A percentile compares a stretch with the other conserved stretches of the same genome.
These are phyloP conservation scores for Magnusiomyces suaveolens DNA, from an alignment of 1,139 yeast species.

Conservation along the genomic window DNA sequence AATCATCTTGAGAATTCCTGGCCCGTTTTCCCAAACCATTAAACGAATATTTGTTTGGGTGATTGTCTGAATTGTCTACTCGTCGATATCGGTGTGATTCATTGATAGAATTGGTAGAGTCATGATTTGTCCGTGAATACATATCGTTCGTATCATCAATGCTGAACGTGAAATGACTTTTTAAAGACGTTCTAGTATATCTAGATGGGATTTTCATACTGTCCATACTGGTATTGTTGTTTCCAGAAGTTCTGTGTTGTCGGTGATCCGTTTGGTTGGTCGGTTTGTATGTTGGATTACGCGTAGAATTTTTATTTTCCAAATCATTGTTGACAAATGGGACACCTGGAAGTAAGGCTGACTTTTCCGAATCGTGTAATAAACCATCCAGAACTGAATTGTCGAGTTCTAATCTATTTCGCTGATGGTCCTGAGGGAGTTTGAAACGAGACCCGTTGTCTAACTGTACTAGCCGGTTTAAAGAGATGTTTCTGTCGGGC, in stretches of 20 bases:
- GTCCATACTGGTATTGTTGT: not conserved
- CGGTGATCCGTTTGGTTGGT: not conserved
- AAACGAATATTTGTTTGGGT: not conserved
- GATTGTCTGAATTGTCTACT: not conserved
- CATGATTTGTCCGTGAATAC: not conserved
- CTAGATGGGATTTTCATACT: not conserved
- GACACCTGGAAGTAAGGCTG: not conserved
- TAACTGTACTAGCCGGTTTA: not conserved
- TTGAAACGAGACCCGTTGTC: not conserved
- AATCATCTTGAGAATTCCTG: not conserved
- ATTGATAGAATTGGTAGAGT: not conserved
- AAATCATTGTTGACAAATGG: not conserved
- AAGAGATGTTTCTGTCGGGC: too few species aligned
- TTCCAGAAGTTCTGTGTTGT: not conserved
- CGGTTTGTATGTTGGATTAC: not conserved
- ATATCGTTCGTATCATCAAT: not conserved
- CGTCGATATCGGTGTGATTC: not conserved
- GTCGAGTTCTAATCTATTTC: not conserved
- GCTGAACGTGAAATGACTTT: constrained; percentile 12
- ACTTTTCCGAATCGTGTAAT: not conserved
- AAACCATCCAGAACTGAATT: not conserved
- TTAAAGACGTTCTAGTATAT: constrained; percentile 7
- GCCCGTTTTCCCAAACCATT: not conserved
- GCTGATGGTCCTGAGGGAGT: not conserved
- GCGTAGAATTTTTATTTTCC: not conserved